Base-by-base conservation (phyloP, 1,284 basidiomycete species). In the Erythrobasidium hasegawianum region DNA sequence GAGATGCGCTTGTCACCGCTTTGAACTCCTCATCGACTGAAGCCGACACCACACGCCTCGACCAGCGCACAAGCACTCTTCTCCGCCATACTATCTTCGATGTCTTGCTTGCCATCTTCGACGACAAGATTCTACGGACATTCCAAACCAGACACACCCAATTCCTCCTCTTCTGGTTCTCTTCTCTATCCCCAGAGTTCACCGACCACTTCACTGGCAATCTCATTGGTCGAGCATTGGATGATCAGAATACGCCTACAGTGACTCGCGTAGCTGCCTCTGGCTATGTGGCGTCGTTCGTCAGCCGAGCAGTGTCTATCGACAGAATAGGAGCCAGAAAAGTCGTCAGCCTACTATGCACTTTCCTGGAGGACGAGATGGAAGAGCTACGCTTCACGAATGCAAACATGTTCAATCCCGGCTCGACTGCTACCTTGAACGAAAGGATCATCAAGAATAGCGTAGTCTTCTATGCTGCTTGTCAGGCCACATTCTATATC, bases 101-200 rank as follows among this genome's bases (percentile, higher is more conserved):
- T 74, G 85, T 87, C 13, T 85, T 99, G 11, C 84, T 98, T 54
- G 86, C 87, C 71, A 90, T 97, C 71, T 99, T 98, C 75, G 89
- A 95, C 74, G 87, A 91, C 38, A 86, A 87, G 52, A 92, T 99
- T 74, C 84, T 99, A 52, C 88, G 87, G 40, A 98, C 96, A 0
- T 95, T 95, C 80, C 92, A 94, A 76, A 97, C 92, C 0, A 89
- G 95, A 47, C 95, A 98, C 77, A 94, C 93, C 1, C 96, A 98
- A 73, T 99, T 99, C 79, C 82, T 98, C 68, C 75, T 98, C 52
- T 99, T 98, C 81, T 95, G 91, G 87, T 92, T 88, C 75, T 84
- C 91, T 22, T 96, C 94, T 0, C 85, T 96, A 61, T 87, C 94
- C 70, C 81, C 87, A 8, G 86, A 90, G 67, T 97, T 94, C 74